A percentile compares a stretch with the other conserved stretches of the same genome.
phyloP scores from a whole-genome alignment of 495 filamentous ascomycete species.

The Aspergillus carlsbadensis region DNA sequence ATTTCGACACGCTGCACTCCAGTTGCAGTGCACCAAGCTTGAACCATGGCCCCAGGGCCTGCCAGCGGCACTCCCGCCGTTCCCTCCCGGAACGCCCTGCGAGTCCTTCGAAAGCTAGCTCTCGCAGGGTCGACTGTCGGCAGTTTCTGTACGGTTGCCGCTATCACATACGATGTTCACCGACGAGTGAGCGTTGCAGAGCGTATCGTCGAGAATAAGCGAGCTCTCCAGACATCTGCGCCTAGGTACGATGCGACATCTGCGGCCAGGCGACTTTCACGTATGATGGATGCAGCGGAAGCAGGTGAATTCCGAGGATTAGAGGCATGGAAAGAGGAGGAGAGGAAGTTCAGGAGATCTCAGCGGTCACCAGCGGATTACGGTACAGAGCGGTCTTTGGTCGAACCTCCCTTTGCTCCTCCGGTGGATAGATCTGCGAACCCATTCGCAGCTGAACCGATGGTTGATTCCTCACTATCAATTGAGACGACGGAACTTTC shows the following conservation, averaged over 20 bases:
- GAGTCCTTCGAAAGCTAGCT: conserved; percentile 43
- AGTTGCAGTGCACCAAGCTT: conserved; percentile 26
- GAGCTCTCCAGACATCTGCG: conserved; percentile 42
- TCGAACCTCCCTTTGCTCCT: background rate
- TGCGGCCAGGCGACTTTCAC: conserved; percentile 36
- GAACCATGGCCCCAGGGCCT: conserved; percentile 36
- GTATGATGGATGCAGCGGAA: conserved; percentile 45
- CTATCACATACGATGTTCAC: conserved; percentile 43
- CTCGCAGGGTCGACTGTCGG: conserved; percentile 43
- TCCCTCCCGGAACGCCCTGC: conserved; percentile 47
- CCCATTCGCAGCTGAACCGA: background rate
- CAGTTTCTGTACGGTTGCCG: conserved; percentile 41
- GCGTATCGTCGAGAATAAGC: conserved; percentile 45
- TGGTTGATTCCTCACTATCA: background rate
- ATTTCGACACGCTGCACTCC: conserved; percentile 7
- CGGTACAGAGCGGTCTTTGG: background rate
- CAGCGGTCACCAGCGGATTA: background rate
- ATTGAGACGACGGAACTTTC: background rate
- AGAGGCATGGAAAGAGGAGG: conserved; percentile 36
- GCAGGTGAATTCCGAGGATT: conserved; percentile 41
- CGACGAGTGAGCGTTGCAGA: conserved; percentile 42
- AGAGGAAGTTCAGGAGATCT: conserved; percentile 13
- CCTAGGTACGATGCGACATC: conserved; percentile 46
- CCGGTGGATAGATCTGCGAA: background rate
- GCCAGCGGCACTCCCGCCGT: conserved; percentile 31